Base-by-base conservation (phyloP, 2,329 filamentous ascomycete genomes). In the Colletotrichum sublineola region DNA sequence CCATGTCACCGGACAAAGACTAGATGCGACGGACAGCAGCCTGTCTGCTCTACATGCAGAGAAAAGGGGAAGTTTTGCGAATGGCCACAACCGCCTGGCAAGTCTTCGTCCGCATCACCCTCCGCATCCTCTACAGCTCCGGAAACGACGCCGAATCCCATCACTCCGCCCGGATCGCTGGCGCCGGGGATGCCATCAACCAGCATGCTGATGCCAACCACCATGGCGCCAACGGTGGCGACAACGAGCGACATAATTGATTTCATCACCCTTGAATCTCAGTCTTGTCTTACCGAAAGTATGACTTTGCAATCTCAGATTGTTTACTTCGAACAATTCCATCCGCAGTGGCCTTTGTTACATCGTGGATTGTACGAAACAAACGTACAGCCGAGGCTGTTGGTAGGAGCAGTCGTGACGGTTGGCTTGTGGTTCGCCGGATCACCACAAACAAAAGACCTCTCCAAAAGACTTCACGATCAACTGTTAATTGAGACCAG, bases 1-100 rank as follows among this genome's bases (percentile, higher is more conserved):
- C 65, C 57, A 31, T 71, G 68, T 53, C 68, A 71, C 60, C 48
- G 65, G 12, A 68, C 65, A 31, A 71, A 71, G 64, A 71, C 68
- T 15, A 63, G 68, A 38, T 71, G 68, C 65, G 64, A 71, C 48
- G 68, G 68, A 14, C 64, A 60, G 52, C 68, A 71, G 15, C 68
- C 68, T 2, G 42, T 38, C 44, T 71, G 68, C 6, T 68, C 64
- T 46, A 68, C 68, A 20, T 71, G 68, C 36, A 44, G 40, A 24
- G 68, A 63, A 18, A 71, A 71, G 38, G 58, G 68, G 2, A 67
- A 46, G 46, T 52, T 29, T 5, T 71, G 68, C 58, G 68, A 68
- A 20, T 71, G 64, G 68, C 65, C 68, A 12, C 64, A 53, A 12
- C 64, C 64, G 42, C 50, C 57, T 14, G 42, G 44, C 20, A 63